A percentile compares a stretch with the other conserved stretches of the same genome.
phyloP scores from a whole-genome alignment of 345 rosid genomes.

The Linum usitatissimum region DNA sequence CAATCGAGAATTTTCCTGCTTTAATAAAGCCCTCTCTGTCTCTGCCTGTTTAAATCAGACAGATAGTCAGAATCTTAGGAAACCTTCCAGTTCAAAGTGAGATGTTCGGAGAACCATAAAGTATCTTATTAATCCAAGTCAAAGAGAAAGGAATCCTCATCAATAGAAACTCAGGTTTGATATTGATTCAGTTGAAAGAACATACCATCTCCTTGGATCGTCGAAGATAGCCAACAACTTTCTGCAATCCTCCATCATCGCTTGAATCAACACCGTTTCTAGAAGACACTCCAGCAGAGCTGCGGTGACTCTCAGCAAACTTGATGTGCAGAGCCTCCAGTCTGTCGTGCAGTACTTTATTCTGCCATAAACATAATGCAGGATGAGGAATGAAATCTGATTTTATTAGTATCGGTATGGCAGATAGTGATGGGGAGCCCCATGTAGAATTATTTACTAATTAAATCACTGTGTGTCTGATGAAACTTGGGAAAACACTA shows the following conservation, averaged over 20 bases:
- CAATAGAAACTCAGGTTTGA: not conserved
- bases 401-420: no score
- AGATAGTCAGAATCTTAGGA: slow-evolving; percentile 11
- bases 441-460: not conserved
- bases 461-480: not conserved
- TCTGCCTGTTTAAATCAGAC: slow-evolving; percentile 49
- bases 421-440: not conserved
- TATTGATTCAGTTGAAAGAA: slow-evolving; percentile 2
- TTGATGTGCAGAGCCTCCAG: slow-evolving; percentile 5
- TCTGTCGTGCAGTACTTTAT: slow-evolving; percentile 3
- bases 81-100: not conserved
- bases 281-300: slow-evolving; percentile 39
- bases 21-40: slow-evolving; percentile 82
- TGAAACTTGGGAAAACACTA: no score
- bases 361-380: not conserved
- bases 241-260: slow-evolving; percentile 64
- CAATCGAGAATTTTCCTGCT: slow-evolving; percentile 79
- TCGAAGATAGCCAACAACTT: slow-evolving; percentile 74
- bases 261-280: slow-evolving; percentile 28
- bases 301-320: slow-evolving; percentile 61
- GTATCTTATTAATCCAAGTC: not conserved
- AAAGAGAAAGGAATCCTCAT: not conserved
- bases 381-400: not conserved
- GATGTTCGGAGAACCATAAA: not conserved
- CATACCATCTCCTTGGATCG: slow-evolving; percentile 80